Conservation (phyloP, 306 rosid species). For the Lathyrus aphaca region DNA sequence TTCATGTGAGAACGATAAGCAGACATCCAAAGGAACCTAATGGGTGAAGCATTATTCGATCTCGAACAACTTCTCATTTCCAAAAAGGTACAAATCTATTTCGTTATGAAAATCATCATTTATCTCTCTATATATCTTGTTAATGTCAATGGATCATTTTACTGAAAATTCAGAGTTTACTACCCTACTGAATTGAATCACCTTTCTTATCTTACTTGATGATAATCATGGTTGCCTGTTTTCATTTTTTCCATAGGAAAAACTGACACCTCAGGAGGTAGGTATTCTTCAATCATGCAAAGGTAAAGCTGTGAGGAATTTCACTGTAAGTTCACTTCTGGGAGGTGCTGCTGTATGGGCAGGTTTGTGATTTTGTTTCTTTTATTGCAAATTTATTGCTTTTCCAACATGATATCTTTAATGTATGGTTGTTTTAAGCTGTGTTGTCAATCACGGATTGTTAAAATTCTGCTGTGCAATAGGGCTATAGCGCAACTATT, state of each 20-base stretch:
- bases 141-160: too few species aligned
- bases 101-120: neutral
- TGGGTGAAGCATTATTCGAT: conserved; percentile 24
- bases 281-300: conserved; percentile 46
- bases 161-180: too few species aligned
- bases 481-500: too few species aligned
- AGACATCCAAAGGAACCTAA: neutral
- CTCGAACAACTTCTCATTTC: conserved; percentile 28
- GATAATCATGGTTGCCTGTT: neutral
- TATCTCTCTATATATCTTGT: neutral
- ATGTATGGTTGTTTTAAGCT: neutral
- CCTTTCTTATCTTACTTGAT: neutral
- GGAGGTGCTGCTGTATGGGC: conserved; percentile 52
- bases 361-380: conserved; percentile 46
- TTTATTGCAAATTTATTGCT: conserved; percentile 11
- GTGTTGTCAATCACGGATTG: too few species aligned
- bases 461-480: too few species aligned
- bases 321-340: conserved; percentile 39
- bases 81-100: conserved; percentile 10
- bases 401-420: neutral
- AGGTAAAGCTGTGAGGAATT: conserved; percentile 41
- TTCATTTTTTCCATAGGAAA: conserved; percentile 35
- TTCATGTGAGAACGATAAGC: neutral
- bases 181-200: neutral
- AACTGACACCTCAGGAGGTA: conserved; percentile 54